phyloP scores from a whole-genome alignment of 441 rosid species.

The Aleurites moluccanus region DNA sequence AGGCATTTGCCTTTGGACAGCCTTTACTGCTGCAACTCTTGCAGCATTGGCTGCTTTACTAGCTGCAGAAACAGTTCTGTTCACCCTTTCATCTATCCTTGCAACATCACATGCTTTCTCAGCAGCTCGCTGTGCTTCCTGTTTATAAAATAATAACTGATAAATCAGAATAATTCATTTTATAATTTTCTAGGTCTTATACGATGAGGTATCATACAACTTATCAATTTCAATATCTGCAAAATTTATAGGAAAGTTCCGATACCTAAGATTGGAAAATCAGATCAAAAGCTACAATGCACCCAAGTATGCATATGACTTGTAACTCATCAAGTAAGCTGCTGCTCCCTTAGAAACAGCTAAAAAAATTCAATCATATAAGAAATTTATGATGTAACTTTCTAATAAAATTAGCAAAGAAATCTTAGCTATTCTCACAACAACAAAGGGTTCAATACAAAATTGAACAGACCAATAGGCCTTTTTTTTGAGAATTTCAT shows the following conservation, averaged over 20 bases:
- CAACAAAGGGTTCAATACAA: not conserved
- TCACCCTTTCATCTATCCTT: conserved; percentile 56
- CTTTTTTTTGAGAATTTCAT: not conserved
- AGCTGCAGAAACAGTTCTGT: conserved; percentile 56
- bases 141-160: conserved; percentile 7
- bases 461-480: not conserved
- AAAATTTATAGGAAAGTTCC: conserved; percentile 5
- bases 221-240: not conserved
- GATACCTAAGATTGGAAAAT: not conserved
- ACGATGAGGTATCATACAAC: not conserved
- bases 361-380: not conserved
- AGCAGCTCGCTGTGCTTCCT: conserved; percentile 70
- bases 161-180: not conserved
- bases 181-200: not conserved
- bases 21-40: conserved; percentile 73
- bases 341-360: not conserved
- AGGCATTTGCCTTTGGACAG: conserved; percentile 56
- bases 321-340: not conserved
- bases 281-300: not conserved
- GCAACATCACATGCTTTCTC: conserved; percentile 42
- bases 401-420: not conserved
- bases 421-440: not conserved
- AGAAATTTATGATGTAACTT: not conserved
- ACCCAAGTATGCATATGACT: not conserved
- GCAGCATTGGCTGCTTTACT: conserved; percentile 80